A percentile compares a stretch with the other conserved stretches of the same genome.
These are phyloP conservation scores for Fusarium phyllophilum DNA, from an alignment of 2,329 filamentous ascomycete genomes.

Conservation along the genomic window DNA sequence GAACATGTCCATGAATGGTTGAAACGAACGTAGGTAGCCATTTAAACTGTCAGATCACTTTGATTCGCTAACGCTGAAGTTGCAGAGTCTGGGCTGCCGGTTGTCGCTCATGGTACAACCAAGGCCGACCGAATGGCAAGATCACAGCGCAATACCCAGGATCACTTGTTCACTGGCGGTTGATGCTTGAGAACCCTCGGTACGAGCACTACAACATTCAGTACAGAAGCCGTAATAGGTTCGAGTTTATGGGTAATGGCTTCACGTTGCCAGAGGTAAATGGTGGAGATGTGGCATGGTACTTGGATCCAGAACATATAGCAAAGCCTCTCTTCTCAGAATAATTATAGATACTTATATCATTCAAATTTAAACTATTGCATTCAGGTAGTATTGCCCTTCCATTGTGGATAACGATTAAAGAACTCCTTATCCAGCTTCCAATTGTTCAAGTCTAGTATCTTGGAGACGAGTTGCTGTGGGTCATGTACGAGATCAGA, in stretches of 20 bases:
- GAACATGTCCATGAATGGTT: conserved; percentile 11
- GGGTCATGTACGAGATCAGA: not conserved
- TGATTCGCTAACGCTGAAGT: not conserved
- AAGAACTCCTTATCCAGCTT: conserved; percentile 9
- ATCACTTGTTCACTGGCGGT: conserved; percentile 12
- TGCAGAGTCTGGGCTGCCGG: conserved; percentile 11
- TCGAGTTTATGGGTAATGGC: conserved; percentile 19
- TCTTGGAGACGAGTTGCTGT: not conserved
- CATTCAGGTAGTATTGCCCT: not conserved
- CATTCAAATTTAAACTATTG: accelerated
- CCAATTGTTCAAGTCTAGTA: conserved; percentile 7
- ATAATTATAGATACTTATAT: not conserved
- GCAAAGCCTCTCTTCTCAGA: conserved; percentile 6
- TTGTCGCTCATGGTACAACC: conserved; percentile 13
- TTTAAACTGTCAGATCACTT: not conserved
- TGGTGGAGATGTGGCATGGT: conserved; percentile 9
- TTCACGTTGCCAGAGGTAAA: not conserved
- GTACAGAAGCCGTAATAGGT: conserved; percentile 14
- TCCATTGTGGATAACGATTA: conserved; percentile 11
- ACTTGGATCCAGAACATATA: conserved; percentile 5
- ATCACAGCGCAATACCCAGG: conserved; percentile 13
- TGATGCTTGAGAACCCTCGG: not conserved
- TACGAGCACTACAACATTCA: conserved; percentile 12
- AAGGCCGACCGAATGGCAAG: conserved; percentile 1
- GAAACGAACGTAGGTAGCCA: not conserved